Conservation (phyloP, 495 filamentous ascomycete species). For the Penicilliopsis zonata region DNA sequence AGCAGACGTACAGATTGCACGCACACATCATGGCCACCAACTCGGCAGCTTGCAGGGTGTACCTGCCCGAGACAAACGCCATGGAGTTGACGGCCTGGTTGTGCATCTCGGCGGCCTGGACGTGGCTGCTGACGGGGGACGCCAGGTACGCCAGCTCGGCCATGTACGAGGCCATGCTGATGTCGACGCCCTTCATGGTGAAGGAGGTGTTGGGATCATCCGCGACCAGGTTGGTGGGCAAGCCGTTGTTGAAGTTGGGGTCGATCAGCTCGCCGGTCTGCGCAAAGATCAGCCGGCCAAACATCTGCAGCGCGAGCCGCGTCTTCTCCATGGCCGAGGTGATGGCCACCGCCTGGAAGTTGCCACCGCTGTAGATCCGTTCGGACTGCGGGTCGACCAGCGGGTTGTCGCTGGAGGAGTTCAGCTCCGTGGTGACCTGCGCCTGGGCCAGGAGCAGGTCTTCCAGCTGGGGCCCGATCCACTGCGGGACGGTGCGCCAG, state of each 20-base stretch:
- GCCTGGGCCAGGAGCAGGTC: slow-evolving; percentile 40
- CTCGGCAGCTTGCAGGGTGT: slow-evolving; percentile 43
- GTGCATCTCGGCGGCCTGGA: slow-evolving; percentile 45
- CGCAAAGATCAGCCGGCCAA: slow-evolving; percentile 46
- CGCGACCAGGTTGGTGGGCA: slow-evolving; percentile 45
- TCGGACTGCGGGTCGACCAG: slow-evolving; percentile 31
- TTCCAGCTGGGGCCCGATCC: slow-evolving; percentile 53
- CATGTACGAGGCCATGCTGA: slow-evolving; percentile 52
- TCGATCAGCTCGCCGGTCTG: slow-evolving; percentile 50
- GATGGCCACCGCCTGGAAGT: slow-evolving; percentile 49
- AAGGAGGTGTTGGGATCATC: slow-evolving; percentile 47
- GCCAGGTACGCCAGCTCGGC: slow-evolving; percentile 44
- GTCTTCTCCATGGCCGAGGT: slow-evolving; percentile 56
- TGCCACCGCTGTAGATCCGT: slow-evolving; percentile 42
- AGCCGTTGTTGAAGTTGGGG: slow-evolving; percentile 40
- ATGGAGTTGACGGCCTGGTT: slow-evolving; percentile 51
- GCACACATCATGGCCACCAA: slow-evolving; percentile 41
- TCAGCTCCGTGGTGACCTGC: slow-evolving; percentile 47
- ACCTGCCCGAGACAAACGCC: slow-evolving; percentile 43
- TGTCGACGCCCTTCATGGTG: slow-evolving; percentile 48
- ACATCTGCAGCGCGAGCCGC: slow-evolving; percentile 35
- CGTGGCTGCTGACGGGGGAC: slow-evolving; percentile 39
- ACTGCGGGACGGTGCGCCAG: slow-evolving; percentile 48
- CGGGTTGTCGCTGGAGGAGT: slow-evolving; percentile 55
- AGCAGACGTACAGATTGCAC: slow-evolving; percentile 36